A percentile compares a stretch with the other conserved stretches of the same genome.
Conservation (phyloP, 2,329 filamentous ascomycete species). For the Immersiporthe knoxdaviesiana region DNA sequence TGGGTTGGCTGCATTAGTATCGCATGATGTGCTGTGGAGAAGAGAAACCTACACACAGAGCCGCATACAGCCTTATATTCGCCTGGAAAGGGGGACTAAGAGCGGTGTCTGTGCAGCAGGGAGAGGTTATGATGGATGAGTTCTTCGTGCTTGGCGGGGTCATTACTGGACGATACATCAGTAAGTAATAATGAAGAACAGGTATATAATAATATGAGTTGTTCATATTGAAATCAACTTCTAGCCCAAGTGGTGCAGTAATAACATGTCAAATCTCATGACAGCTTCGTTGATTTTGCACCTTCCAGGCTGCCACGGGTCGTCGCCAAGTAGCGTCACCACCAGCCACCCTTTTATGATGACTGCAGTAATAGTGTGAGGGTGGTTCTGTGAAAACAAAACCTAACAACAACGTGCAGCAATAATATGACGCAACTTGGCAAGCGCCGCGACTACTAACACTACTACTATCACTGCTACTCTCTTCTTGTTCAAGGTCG, state of each 20-base stretch:
- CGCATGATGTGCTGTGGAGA: not conserved
- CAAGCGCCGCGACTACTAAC: no score
- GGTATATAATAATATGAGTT: not conserved
- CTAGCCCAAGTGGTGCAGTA: not conserved
- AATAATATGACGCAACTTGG: not conserved
- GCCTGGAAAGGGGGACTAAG: not conserved
- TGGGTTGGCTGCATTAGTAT: not conserved
- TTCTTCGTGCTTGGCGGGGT: not conserved
- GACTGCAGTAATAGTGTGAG: not conserved
- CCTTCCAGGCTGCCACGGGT: not conserved
- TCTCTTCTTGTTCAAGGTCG: not conserved
- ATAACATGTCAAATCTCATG: not conserved
- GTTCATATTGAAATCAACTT: not conserved
- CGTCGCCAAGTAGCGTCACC: not conserved
- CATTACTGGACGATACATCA: not conserved
- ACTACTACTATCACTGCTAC: not conserved
- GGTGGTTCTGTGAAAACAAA: not conserved
- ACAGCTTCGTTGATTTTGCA: not conserved
- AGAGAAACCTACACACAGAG: not conserved
- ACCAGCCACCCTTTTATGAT: not conserved
- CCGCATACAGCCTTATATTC: not conserved
- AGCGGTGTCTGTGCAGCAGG: not conserved
- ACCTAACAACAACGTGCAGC: not conserved
- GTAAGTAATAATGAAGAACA: not conserved
- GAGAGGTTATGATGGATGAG: not conserved